These are phyloP conservation scores for Hsuehochloa calcarea DNA, from an alignment of 176 grass and related monocot genomes.

Conservation along the genomic window DNA sequence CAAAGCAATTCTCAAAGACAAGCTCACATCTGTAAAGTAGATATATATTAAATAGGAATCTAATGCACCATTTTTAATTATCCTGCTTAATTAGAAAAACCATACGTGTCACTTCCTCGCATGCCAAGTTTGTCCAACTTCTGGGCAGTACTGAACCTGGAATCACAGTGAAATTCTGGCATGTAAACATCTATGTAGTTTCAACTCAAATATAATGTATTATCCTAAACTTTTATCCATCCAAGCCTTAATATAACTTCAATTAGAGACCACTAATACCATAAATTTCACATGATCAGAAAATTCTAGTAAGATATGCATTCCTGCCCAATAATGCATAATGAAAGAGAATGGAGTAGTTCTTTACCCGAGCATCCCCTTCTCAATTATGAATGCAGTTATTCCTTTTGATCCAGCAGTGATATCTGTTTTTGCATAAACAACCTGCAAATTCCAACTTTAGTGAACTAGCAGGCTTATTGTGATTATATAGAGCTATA, in stretches of 20 bases:
- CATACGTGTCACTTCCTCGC: constrained; percentile 96
- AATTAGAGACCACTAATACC: neutral
- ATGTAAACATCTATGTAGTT: neutral
- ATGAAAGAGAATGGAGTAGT: neutral
- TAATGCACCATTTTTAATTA: neutral
- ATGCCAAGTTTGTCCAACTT: constrained; percentile 98
- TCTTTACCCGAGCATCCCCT: constrained; percentile 89
- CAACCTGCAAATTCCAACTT: constrained; percentile 61
- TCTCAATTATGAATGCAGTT: constrained; percentile 98
- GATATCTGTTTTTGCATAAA: constrained; percentile 93
- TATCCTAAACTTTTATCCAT: neutral
- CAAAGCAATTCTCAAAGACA: constrained; percentile 99
- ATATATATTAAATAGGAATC: constrained; percentile 1
- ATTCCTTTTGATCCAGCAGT: constrained; percentile 89
- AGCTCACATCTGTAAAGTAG: constrained; percentile 76
- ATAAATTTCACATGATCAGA: neutral
- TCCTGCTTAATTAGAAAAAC: constrained; percentile 18
- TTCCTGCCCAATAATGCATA: neutral
- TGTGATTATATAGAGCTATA: neutral
- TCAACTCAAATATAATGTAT: neutral
- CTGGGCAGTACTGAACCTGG: constrained; percentile 94
- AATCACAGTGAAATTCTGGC: constrained; percentile 9
- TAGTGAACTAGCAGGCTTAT: constrained; percentile 11
- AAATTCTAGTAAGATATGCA: neutral
- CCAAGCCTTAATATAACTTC: neutral